Evolutionary conservation across 108 stramenopile species (phyloP), one percentile per base, ranked within the genome.

Genomic region (Fragilariopsis cylindrus): DNA sequence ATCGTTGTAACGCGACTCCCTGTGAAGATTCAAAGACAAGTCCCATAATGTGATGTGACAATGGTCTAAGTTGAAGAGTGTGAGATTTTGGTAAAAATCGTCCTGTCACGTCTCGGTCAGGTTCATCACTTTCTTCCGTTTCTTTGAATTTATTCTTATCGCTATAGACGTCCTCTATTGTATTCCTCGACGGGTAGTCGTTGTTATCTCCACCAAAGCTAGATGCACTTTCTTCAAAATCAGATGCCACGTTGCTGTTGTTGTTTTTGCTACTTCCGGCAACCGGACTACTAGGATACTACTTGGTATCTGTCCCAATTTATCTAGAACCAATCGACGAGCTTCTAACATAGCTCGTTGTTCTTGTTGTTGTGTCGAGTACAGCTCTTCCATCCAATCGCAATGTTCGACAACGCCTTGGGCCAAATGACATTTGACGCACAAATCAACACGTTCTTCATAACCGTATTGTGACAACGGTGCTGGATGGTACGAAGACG

Each of bases 381-480:
- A 86, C 60, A 90, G 65, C 66, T 82, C 79, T 30, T 76, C 74
- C 60, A 89, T 70, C 69, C 77, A 87, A 15, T 79, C 54, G 3
- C 88, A 82, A 78, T 95, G 87, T 18, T 87, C 62, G 44, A 92
- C 63, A 5, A 95, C 70, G 4, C 93, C 91, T 76, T 92, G 90
- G 4, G 85, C 86, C 18, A 86, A 65, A 43, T 42, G 57, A 69
- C 93, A 95, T 65, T 88, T 73, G 18, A 78, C 73, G 68, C 93
- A 91, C 43, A 91, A 53, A 62, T 91, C 87, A 0, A 84, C 75
- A 11, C 87, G 66, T 47, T 79, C 78, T 76, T 95, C 94, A 76
- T 84, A 82, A 48, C 89, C 87, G 71, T 92, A 95, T 69, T 92
- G 90, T 5, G 84, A 69, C 41, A 95, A 52, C 7, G 93, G 93